Evolutionary conservation across 2,329 filamentous ascomycete genomes (phyloP), one percentile per base, ranked within the genome.

Genomic region (Aspergillus sp.): DNA sequence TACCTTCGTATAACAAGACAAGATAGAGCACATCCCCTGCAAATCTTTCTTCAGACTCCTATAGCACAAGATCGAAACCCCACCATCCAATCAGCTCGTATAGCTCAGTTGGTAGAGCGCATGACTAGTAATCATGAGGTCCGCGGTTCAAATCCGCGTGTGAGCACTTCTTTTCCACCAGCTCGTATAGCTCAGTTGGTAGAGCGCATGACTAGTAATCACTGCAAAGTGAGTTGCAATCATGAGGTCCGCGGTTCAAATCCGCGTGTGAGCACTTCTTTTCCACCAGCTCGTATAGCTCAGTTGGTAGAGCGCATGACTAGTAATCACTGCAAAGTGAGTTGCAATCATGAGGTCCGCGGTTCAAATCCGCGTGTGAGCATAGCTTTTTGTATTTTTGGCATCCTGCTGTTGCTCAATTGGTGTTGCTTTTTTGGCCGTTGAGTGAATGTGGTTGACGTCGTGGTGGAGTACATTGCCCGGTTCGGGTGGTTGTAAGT

Each of bases 121-220:
- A 56, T 61, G 60, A 64, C 60, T 63, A 58, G 60, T 64, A 63
- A 61, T n/a, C n/a, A n/a, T 54, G 59, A 63, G 59, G 59, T 63
- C 60, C 53, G 52, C 56, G 50, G 60, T 65, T 65, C 61, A 54
- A 63, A 54, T 59, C 60, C 52, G 57, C 54, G 52, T 59, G 59
- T 56, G 60, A 56, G 61, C 60, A 57, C 27, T 36, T 40, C 39
- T 46, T 49, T 52, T 45, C 50, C 5, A 3, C 27, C 19, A 12
- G 60, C 60, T 57, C 59, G 52, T 54, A 56, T 63, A 54, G 60
- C 59, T 58, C 54, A 63, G 58, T 61, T 51, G 59, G 61, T 62
- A 64, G 59, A 59, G 61, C 61, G 60, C 60, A 56, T 61, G 60
- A 64, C 60, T 63, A 58, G 60, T 64, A 63, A 61, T n/a, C n/a